A percentile compares a stretch with the other conserved stretches of the same genome.
Evolutionary conservation across 352 stramenopile genomes (phyloP).

Genomic region (Phytophthora aleatoria): DNA sequence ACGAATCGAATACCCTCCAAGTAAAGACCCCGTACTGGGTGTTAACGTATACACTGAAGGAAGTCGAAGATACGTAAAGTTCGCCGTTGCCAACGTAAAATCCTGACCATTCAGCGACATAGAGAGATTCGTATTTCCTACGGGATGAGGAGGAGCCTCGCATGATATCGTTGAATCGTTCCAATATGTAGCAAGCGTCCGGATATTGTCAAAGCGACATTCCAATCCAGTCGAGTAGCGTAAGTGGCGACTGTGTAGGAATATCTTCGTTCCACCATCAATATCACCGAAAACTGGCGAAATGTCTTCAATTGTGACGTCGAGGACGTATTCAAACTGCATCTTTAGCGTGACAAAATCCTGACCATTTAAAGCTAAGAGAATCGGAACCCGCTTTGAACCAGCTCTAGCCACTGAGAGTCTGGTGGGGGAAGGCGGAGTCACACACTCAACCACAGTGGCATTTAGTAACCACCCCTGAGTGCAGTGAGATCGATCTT

Average conservation of each 20-base stretch:
- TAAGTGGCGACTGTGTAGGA: slow-evolving; percentile 70
- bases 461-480: slow-evolving; percentile 42
- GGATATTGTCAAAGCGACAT: slow-evolving; percentile 59
- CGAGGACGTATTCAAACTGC: slow-evolving; percentile 69
- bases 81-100: slow-evolving; percentile 34
- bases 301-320: slow-evolving; percentile 47
- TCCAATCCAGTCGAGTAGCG: slow-evolving; percentile 46
- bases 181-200: slow-evolving; percentile 57
- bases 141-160: slow-evolving; percentile 46
- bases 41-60: slow-evolving; percentile 53
- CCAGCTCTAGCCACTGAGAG: slow-evolving; percentile 10
- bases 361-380: slow-evolving; percentile 81
- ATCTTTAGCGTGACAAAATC: slow-evolving; percentile 53
- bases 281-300: slow-evolving; percentile 46
- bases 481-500: slow-evolving; percentile 41
- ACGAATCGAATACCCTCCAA: slow-evolving; percentile 39
- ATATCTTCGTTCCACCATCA: slow-evolving; percentile 61
- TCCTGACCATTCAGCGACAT: slow-evolving; percentile 77
- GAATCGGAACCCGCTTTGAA: slow-evolving; percentile 45
- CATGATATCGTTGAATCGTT: slow-evolving; percentile 67
- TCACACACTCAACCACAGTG: slow-evolving; percentile 40
- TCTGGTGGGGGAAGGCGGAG: slow-evolving; percentile 35
- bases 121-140: slow-evolving; percentile 38
- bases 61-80: slow-evolving; percentile 55
- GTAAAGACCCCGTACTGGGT: slow-evolving; percentile 37